phyloP scores from a whole-genome alignment of 352 stramenopile genomes.

The Phytophthora fragariaefolia region DNA sequence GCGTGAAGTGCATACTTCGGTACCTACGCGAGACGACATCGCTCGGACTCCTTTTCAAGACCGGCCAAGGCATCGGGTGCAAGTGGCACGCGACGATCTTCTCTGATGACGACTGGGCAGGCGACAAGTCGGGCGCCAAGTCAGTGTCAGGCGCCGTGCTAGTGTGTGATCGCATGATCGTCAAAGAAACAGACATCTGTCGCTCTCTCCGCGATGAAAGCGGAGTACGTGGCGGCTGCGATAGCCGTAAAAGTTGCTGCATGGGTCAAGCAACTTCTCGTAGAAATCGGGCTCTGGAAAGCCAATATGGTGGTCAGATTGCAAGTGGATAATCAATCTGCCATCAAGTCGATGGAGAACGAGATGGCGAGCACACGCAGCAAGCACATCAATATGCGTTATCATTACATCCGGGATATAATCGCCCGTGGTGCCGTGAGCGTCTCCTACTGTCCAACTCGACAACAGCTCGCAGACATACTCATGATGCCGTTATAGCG shows the following conservation, averaged over 20 bases:
- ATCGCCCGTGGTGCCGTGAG: slow-evolving; percentile 1
- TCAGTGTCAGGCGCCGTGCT: neutral
- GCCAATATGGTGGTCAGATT: neutral
- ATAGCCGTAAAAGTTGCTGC: neutral
- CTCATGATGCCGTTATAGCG: slow-evolving; percentile 4
- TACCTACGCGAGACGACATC: too few species aligned
- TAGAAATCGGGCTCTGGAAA: neutral
- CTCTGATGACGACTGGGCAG: neutral
- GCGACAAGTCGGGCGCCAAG: neutral
- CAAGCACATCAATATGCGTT: slow-evolving; percentile 5
- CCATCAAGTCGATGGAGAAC: neutral
- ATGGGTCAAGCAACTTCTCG: neutral
- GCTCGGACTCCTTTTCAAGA: too few species aligned
- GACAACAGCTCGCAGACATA: slow-evolving; percentile 11
- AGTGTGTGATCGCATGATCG: neutral
- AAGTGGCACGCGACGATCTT: neutral
- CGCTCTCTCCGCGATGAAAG: neutral
- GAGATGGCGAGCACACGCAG: neutral
- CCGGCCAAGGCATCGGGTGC: neutral
- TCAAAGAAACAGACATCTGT: neutral
- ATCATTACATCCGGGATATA: slow-evolving; percentile 10
- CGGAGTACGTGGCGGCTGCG: neutral
- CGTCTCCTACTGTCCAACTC: slow-evolving; percentile 13
- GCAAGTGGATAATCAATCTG: neutral
- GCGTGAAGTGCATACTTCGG: too few species aligned